Evolutionary conservation across 2,329 filamentous ascomycete genomes (phyloP).

Genomic region (Pseudogymnoascus sp.): DNA sequence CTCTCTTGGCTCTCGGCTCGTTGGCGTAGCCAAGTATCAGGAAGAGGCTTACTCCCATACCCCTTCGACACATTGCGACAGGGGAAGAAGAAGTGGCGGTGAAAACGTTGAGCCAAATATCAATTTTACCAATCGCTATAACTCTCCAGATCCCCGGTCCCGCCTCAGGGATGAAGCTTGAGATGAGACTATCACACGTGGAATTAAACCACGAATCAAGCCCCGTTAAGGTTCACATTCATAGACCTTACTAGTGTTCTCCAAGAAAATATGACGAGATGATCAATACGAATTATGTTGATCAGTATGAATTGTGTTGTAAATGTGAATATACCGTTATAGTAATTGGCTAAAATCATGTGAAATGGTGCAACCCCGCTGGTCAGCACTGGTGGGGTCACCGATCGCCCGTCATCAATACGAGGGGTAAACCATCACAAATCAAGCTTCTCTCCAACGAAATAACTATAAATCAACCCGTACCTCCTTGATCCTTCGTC

Average conservation of each 20-base stretch:
- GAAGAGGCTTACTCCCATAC: not conserved
- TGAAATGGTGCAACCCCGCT: slow-evolving; percentile 12
- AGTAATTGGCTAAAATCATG: slow-evolving; percentile 11
- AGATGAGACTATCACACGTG: not conserved
- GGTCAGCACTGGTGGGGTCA: slow-evolving; percentile 6
- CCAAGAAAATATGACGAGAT: not conserved
- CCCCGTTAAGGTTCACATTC: not conserved
- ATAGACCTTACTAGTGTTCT: not conserved
- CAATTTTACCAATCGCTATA: not conserved
- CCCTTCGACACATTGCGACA: not conserved
- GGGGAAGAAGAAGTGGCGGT: not conserved
- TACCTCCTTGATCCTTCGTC: not conserved
- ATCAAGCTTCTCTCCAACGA: slow-evolving; percentile 1
- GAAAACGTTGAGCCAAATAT: not conserved
- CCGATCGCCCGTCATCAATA: not conserved
- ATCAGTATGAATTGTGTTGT: slow-evolving; percentile 3
- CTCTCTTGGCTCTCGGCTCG: not conserved
- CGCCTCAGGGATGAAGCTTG: not conserved
- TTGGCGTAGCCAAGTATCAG: not conserved
- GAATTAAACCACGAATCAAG: slow-evolving; percentile 4
- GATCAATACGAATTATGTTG: not conserved
- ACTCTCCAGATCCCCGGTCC: not conserved
- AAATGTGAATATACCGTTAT: slow-evolving; percentile 1
- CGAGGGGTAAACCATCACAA: slow-evolving; percentile 2
- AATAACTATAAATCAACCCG: slow-evolving; percentile 6